phyloP scores from a whole-genome alignment of 495 filamentous ascomycete species.

The Bathelium albidoporum region DNA sequence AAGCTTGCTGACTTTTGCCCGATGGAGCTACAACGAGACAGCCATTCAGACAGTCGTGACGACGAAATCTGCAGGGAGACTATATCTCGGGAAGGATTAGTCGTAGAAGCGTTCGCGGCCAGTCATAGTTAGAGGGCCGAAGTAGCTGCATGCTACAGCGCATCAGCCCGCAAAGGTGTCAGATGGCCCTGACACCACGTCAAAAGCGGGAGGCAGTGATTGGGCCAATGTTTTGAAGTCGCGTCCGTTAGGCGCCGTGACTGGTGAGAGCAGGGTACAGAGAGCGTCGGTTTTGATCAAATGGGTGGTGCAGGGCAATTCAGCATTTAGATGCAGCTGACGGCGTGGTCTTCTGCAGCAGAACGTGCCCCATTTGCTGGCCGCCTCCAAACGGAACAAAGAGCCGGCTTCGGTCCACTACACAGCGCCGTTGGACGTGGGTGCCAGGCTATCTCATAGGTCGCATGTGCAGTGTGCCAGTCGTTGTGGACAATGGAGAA shows the following conservation, averaged over 20 bases:
- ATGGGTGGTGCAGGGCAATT: background rate
- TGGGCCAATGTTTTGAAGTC: slow-evolving; percentile 17
- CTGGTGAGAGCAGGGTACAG: background rate
- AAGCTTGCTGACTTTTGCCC: background rate
- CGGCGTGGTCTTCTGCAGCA: background rate
- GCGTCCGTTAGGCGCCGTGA: background rate
- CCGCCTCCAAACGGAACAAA: background rate
- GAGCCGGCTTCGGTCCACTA: background rate
- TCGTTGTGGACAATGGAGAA: background rate
- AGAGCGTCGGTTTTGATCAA: background rate
- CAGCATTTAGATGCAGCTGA: background rate
- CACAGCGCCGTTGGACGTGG: background rate
- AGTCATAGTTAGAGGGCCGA: background rate
- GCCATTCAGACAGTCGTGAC: background rate
- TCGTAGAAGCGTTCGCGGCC: background rate
- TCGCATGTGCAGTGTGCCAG: background rate
- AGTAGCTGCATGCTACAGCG: slow-evolving; percentile 7
- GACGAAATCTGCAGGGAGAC: background rate
- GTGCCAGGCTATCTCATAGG: background rate
- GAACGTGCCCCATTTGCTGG: background rate
- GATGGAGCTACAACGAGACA: background rate
- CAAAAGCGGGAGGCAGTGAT: slow-evolving; percentile 9
- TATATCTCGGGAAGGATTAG: background rate
- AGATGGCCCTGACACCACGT: background rate
- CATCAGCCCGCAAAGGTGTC: slow-evolving; percentile 3